Conservation (phyloP, 352 stramenopile genomes). For the Phytophthora quininea region DNA sequence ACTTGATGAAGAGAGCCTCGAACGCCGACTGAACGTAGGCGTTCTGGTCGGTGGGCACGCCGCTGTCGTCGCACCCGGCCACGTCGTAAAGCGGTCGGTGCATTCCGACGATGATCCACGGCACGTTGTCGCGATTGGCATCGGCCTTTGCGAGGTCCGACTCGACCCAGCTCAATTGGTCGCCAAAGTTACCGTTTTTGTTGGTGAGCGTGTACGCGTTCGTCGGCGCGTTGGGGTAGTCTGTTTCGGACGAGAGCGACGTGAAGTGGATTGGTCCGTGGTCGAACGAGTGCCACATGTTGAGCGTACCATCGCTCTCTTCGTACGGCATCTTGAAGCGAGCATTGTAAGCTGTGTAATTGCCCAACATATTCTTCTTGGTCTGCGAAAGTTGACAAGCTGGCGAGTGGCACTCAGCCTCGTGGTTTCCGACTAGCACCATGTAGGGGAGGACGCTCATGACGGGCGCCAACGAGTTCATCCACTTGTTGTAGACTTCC, state of each 20-base stretch:
- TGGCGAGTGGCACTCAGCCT: conserved; percentile 45
- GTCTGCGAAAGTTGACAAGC: conserved; percentile 30
- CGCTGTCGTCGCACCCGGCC: not conserved
- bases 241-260: conserved; percentile 72
- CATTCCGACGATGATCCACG: conserved; percentile 72
- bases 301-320: conserved; percentile 45
- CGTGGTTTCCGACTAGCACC: conserved; percentile 71
- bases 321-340: conserved; percentile 52
- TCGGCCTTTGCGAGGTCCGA: conserved; percentile 50
- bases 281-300: conserved; percentile 66
- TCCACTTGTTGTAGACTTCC: conserved; percentile 67
- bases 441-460: conserved; percentile 68
- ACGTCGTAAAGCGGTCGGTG: conserved; percentile 70
- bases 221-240: conserved; percentile 34
- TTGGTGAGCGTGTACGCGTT: conserved; percentile 32
- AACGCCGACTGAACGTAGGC: conserved; percentile 57
- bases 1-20: conserved; percentile 80
- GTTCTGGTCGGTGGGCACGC: conserved; percentile 23
- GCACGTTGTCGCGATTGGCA: conserved; percentile 38
- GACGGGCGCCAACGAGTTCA: conserved; percentile 46
- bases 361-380: conserved; percentile 53
- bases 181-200: conserved; percentile 41
- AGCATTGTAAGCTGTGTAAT: conserved; percentile 67
- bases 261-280: conserved; percentile 69
- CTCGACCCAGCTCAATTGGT: conserved; percentile 49